Base-by-base conservation (phyloP, 805 yeast genomes). In the Ogataea haglerorum region DNA sequence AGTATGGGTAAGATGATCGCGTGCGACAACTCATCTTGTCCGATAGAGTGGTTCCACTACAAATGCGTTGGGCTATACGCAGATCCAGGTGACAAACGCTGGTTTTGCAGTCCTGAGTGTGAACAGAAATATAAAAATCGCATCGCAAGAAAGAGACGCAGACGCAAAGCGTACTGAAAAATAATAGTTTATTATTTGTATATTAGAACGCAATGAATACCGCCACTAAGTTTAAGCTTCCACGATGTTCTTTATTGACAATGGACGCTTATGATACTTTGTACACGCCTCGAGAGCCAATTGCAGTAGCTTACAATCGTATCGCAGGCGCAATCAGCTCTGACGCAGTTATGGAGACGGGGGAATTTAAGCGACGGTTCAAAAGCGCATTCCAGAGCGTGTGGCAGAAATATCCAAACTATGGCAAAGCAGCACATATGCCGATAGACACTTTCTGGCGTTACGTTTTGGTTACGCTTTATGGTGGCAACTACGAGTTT, bases 1-100 rank as follows among this genome's bases (percentile, higher is more conserved):
- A 70, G 78, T 1, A 71, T 67, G 53, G 99, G 99, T 17, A 87
- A 82, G 54, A 91, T 91, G 99, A 87, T 91, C 50, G 97, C 93
- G 0, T 91, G 99, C 65, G 99, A 91, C 59, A 85, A 88, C 48
- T 84, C 83, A 17, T 80, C 83, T 52, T 93, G 99, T 68, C 78
- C 80, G 57, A 80, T 72, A 49, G 96, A 88, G 60, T 91, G 98
- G 98, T 91, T 91, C 66, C 99, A 93, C 63, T 91, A 90, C 72
- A 83, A 81, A 41, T 93, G 99, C 69, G 96, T 91, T 30, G 95
- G 95, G 1, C 68, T 91, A 45, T 81, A 80, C 14, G 82, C 80
- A 37, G 96, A 95, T 4, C 98, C 98, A 2, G 95, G 93, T 14
- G 80, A 82, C 41, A 31, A 38, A 6, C 43, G 45, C 21, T 91